Evolutionary conservation across 2,329 filamentous ascomycete species (phyloP).

Genomic region (Coniochaeta sp.): DNA sequence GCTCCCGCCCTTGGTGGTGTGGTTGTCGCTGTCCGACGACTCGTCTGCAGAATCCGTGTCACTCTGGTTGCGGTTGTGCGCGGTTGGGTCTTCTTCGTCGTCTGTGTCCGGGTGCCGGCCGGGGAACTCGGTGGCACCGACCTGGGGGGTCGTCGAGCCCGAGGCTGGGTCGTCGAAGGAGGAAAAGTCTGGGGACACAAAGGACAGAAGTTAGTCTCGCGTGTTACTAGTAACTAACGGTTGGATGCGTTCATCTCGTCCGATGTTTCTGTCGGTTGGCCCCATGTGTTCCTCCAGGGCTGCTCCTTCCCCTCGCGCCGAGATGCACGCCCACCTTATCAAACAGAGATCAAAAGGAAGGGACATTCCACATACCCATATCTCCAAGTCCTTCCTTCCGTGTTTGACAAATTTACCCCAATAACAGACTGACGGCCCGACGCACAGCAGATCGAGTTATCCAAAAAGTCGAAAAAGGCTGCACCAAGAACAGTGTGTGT

Average conservation of each 20-base stretch:
- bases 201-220: background rate
- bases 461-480: background rate
- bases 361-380: background rate
- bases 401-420: background rate
- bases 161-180: conserved; percentile 20
- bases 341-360: background rate
- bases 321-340: background rate
- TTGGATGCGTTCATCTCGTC: conserved; percentile 3
- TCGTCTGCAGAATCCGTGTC: conserved; percentile 24
- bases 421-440: background rate
- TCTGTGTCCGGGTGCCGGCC: conserved; percentile 27
- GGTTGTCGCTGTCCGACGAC: conserved; percentile 9
- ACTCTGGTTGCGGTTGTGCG: conserved; percentile 19
- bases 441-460: background rate
- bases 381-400: background rate
- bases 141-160: conserved; percentile 26
- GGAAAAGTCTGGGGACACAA: background rate
- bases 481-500: background rate
- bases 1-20: conserved; percentile 1
- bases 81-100: conserved; percentile 25
- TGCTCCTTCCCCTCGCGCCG: background rate
- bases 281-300: background rate
- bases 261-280: background rate
- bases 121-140: conserved; percentile 21
- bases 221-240: conserved; percentile 4